These are phyloP conservation scores for Dothistroma pini DNA, from an alignment of 2,329 filamentous ascomycete species.

Conservation along the genomic window DNA sequence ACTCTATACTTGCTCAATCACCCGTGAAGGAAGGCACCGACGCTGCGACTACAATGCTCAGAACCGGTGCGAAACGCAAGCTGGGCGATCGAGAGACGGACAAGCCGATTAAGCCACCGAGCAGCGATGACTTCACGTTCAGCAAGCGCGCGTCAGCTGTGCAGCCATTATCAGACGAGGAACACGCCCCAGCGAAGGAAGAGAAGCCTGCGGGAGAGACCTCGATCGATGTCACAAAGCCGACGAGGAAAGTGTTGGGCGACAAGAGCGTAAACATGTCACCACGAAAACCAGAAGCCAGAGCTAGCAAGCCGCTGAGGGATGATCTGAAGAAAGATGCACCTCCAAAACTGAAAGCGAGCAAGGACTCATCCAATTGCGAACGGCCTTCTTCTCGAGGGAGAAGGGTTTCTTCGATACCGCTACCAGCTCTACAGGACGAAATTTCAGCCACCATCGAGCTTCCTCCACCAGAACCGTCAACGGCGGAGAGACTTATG, in stretches of 20 bases:
- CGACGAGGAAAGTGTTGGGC: constrained; percentile 37
- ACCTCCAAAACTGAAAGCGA: constrained; percentile 11
- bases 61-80: constrained; percentile 56
- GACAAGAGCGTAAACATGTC: constrained; percentile 42
- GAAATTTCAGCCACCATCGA: constrained; percentile 23
- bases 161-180: constrained; percentile 10
- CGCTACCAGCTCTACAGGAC: constrained; percentile 21
- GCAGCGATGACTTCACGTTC: constrained; percentile 46
- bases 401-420: constrained; percentile 22
- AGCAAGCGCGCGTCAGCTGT: constrained; percentile 37
- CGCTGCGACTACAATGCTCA: constrained; percentile 34
- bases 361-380: constrained; percentile 3
- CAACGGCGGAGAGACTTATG: constrained; percentile 7
- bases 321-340: constrained; percentile 22
- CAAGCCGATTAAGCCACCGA: constrained; percentile 32
- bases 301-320: constrained; percentile 17
- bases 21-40: constrained; percentile 36
- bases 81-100: constrained; percentile 53
- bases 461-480: constrained; percentile 19
- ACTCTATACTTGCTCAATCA: constrained; percentile 42
- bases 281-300: constrained; percentile 26
- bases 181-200: constrained; percentile 1
- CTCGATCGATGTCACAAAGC: constrained; percentile 13
- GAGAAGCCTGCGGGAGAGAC: constrained; percentile 12
- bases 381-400: constrained; percentile 30